Conservation (phyloP, 2,329 filamentous ascomycete genomes). For the Fusarium haematococcum region DNA sequence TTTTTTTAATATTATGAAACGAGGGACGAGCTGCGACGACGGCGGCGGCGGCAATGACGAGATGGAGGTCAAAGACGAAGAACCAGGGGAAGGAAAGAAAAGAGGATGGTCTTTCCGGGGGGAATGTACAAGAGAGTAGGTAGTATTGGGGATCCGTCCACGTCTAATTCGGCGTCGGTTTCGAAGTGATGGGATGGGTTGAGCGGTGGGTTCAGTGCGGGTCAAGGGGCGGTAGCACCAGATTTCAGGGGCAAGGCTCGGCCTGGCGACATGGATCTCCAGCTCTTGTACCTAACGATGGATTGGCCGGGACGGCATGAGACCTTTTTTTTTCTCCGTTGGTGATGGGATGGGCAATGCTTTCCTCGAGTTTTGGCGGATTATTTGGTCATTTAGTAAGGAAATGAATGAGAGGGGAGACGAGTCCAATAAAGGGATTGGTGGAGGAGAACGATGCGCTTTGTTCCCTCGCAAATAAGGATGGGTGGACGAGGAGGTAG, state of each 20-base stretch:
- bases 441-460: neutral
- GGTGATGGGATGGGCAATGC: neutral
- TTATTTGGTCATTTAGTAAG: neutral
- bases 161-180: constrained; percentile 39
- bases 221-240: constrained; percentile 39
- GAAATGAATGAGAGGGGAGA: neutral
- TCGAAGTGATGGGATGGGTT: constrained; percentile 24
- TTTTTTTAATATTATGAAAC: constrained; percentile 9
- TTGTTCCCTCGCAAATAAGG: neutral
- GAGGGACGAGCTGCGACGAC: constrained; percentile 17
- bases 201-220: constrained; percentile 32
- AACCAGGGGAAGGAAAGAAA: constrained; percentile 25
- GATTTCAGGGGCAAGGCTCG: constrained; percentile 41
- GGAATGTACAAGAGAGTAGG: constrained; percentile 31
- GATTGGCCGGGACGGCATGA: neutral
- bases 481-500: neutral
- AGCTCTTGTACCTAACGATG: constrained; percentile 4
- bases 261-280: constrained; percentile 27
- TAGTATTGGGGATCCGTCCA: constrained; percentile 20
- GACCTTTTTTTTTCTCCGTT: neutral
- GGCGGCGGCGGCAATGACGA: constrained; percentile 1
- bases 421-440: neutral
- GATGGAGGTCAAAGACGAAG: constrained; percentile 9
- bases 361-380: neutral
- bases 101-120: constrained; percentile 34